phyloP scores from a whole-genome alignment of 768 basidiomycete genomes.

The Hypholoma sublateritium region DNA sequence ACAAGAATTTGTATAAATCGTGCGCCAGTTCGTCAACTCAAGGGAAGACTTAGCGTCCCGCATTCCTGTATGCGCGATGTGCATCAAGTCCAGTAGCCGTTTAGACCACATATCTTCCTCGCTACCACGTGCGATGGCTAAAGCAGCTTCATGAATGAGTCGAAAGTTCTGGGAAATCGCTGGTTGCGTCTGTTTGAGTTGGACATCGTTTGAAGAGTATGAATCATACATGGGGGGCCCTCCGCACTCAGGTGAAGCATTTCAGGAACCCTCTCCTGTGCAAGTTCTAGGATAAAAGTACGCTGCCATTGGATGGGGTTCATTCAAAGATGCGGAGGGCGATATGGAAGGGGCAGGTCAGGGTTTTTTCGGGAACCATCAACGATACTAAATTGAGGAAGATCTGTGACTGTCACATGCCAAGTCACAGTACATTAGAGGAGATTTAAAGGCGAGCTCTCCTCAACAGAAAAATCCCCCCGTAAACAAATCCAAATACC shows the following conservation, averaged over 20 bases:
- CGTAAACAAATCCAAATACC: constrained; percentile 48
- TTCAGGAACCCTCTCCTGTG: not conserved
- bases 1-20: constrained; percentile 75
- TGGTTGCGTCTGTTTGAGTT: not conserved
- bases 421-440: constrained; percentile 41
- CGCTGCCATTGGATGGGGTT: constrained; percentile 13
- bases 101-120: constrained; percentile 9
- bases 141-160: constrained; percentile 15
- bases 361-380: constrained; percentile 10
- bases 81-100: constrained; percentile 42
- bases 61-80: constrained; percentile 50
- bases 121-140: constrained; percentile 9
- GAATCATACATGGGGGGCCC: not conserved
- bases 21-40: constrained; percentile 52
- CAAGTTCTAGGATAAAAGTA: not conserved
- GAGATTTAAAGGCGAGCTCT: constrained; percentile 64
- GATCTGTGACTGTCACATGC: constrained; percentile 37
- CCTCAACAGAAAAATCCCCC: constrained; percentile 53
- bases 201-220: not conserved
- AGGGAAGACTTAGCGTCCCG: constrained; percentile 32
- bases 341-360: constrained; percentile 3
- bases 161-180: not conserved
- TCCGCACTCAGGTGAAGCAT: not conserved
- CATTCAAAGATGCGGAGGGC: not conserved
- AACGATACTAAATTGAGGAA: constrained; percentile 8